Base-by-base conservation (phyloP, 768 basidiomycete species). In the Suillus sp. region DNA sequence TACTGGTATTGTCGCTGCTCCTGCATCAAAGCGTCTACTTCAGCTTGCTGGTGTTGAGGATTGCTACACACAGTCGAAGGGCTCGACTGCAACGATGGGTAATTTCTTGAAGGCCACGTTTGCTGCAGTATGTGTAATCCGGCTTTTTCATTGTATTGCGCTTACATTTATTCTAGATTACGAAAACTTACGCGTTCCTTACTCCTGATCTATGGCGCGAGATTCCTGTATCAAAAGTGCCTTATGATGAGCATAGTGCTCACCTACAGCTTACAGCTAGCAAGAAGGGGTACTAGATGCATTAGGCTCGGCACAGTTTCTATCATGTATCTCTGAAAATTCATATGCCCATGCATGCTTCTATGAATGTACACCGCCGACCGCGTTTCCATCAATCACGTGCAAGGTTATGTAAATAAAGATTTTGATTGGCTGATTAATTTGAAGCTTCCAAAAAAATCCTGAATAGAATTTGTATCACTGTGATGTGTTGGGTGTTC, bases 71-170 rank as follows among this genome's bases (percentile, higher is more conserved):
- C 94, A 96, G 78, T 90, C 96, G 61, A 96, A 95, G 81, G 97
- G 97, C 74, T 96, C 93, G 69, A 99, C 97, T 53, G 95, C 96
- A 32, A 99, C 97, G 64, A 95, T 95, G 93, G 94, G 94, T 74
- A 96, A 96, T 83, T 96, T 99, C 87, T 88, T 97, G 81, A 97
- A 98, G 80, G 96, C 95, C 61, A 96, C 95, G 58, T 96, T 97
- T 73, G 91, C 86, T 74, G 92, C 93, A 42, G 92, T 95, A 77
- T 59, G 91, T 83, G 1, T 59, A 56, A 57, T 34, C 66, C 55
- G 32, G 1, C 57, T 27, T 50, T 13, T 9, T 53, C 42, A 43
- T 47, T 30, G 25, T 60, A 14, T 51, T 4, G 62, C 30, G 25
- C 60, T 65, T 34, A 66, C 45, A 54, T 18, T 47, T 1, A 25